A percentile compares a stretch with the other conserved stretches of the same genome.
Evolutionary conservation across 345 rosid species (phyloP).

Genomic region (Adansonia digitata): DNA sequence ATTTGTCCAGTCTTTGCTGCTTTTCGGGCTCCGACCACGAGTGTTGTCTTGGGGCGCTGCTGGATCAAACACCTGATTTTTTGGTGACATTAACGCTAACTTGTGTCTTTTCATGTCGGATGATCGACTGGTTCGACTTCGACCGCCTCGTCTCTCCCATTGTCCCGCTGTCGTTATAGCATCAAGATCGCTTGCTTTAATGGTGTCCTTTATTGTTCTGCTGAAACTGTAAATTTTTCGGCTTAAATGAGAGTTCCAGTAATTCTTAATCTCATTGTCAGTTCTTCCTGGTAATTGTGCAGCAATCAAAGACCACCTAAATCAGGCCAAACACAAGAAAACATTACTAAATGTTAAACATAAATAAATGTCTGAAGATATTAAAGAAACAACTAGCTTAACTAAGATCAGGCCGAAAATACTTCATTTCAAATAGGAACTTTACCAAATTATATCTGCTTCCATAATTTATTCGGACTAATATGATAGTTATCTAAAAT

Average conservation of each 20-base stretch:
- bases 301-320: slow-evolving; percentile 73
- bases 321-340: not conserved
- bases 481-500: not conserved
- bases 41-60: not conserved
- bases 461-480: not conserved
- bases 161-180: slow-evolving; percentile 14
- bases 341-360: not conserved
- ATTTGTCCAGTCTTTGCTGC: too few species aligned
- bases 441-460: not conserved
- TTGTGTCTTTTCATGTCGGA: slow-evolving; percentile 44
- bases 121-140: slow-evolving; percentile 37
- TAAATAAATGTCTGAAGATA: not conserved
- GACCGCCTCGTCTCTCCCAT: slow-evolving; percentile 12
- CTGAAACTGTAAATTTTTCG: slow-evolving; percentile 51
- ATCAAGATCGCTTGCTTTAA: not conserved
- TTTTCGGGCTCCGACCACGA: not conserved
- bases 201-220: not conserved
- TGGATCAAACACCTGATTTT: not conserved
- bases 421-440: not conserved
- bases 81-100: slow-evolving; percentile 24
- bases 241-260: slow-evolving; percentile 83
- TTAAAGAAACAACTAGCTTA: not conserved
- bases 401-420: too few species aligned
- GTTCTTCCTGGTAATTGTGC: slow-evolving; percentile 78
- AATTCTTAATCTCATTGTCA: slow-evolving; percentile 87